A percentile compares a stretch with the other conserved stretches of the same genome.
Conservation (phyloP, 345 rosid species). For the Xanthoceras sorbifolium region DNA sequence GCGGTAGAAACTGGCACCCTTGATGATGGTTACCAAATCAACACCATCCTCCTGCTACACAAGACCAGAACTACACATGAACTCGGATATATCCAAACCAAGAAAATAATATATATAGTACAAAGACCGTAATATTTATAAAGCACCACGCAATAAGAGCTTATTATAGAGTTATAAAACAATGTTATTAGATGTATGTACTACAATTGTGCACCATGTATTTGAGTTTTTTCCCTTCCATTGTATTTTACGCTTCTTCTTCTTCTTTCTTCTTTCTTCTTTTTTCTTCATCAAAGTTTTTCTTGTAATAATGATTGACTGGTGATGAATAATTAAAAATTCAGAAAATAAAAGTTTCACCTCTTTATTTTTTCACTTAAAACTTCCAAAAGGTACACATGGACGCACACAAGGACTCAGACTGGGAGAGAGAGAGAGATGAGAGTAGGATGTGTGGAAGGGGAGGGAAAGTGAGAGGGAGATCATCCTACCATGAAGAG, state of each 20-base stretch:
- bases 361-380: background rate
- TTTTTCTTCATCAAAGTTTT: too few species aligned
- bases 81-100: background rate
- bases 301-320: too few species aligned
- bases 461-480: conserved; percentile 21
- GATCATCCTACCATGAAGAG: conserved; percentile 64
- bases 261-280: too few species aligned
- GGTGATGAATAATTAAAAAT: background rate
- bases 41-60: conserved; percentile 19
- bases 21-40: conserved; percentile 52
- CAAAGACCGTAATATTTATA: background rate
- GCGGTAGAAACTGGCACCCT: conserved; percentile 63
- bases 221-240: too few species aligned
- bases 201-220: background rate
- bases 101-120: too few species aligned
- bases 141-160: background rate
- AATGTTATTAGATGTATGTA: background rate
- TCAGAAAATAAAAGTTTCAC: background rate
- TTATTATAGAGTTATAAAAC: background rate
- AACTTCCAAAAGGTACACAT: too few species aligned
- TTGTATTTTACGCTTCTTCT: too few species aligned
- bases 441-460: background rate
- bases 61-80: background rate
- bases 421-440: background rate
- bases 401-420: background rate